These are phyloP conservation scores for Caloboletus inedulis DNA, from an alignment of 1,284 basidiomycete species.

Conservation along the genomic window DNA sequence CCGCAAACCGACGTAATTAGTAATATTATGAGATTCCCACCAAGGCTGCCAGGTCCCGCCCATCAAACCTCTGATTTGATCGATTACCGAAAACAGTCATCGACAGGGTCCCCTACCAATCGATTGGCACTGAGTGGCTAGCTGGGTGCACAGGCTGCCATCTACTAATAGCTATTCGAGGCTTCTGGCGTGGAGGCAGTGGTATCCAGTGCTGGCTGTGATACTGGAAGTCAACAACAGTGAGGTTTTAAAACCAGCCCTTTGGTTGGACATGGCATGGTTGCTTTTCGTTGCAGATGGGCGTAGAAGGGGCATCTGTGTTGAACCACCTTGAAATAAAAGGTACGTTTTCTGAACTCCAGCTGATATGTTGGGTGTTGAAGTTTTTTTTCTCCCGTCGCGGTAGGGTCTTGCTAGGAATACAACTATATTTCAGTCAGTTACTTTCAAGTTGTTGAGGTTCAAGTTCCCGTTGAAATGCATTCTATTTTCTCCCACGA, in stretches of 20 bases:
- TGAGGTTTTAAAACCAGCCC: neutral
- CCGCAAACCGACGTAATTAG: neutral
- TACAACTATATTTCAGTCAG: neutral
- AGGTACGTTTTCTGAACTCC: conserved; percentile 5
- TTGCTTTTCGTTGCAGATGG: neutral
- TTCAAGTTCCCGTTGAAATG: neutral
- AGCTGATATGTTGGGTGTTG: neutral
- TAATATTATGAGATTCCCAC: neutral
- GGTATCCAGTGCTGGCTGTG: conserved; percentile 23
- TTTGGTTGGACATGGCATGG: neutral
- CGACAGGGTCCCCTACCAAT: neutral
- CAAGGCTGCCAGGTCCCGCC: neutral
- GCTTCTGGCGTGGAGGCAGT: conserved; percentile 5
- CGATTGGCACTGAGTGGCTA: conserved; percentile 1
- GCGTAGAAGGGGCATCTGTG: neutral
- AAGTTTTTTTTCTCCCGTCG: neutral
- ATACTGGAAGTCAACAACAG: neutral
- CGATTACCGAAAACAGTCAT: neutral
- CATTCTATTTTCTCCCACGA: conserved; percentile 14
- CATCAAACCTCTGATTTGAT: neutral
- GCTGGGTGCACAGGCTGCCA: neutral
- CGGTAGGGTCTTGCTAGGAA: neutral
- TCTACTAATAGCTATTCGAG: neutral
- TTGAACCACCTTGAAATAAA: neutral
- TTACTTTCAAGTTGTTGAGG: too few relatives aligned